These are phyloP conservation scores for Penicillium riverlandense DNA, from an alignment of 495 filamentous ascomycete genomes.

Conservation along the genomic window DNA sequence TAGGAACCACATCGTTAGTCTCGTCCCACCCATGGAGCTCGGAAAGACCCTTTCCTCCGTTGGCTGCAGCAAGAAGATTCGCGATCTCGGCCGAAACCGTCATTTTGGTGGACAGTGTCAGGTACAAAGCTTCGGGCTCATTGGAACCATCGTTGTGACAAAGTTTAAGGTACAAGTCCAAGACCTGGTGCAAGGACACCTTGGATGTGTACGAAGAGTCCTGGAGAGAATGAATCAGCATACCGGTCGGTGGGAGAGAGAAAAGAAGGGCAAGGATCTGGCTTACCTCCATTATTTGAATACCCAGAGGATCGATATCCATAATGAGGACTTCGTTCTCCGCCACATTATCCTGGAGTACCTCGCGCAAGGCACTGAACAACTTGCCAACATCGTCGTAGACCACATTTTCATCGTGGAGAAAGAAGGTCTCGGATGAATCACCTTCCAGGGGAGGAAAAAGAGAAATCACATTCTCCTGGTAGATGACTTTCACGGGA, in stretches of 20 bases:
- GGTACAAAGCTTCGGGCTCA: conserved; percentile 47
- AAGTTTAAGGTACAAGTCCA: conserved; percentile 51
- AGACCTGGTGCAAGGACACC: conserved; percentile 47
- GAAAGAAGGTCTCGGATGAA: conserved; percentile 63
- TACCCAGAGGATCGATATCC: conserved; percentile 57
- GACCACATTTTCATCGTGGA: conserved; percentile 58
- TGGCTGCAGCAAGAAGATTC: conserved; percentile 42
- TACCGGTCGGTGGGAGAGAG: conserved; percentile 3
- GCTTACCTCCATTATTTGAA: conserved; percentile 68
- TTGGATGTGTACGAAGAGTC: conserved; percentile 35
- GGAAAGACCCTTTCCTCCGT: conserved; percentile 53
- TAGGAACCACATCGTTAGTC: conserved; percentile 22
- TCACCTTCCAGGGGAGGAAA: conserved; percentile 61
- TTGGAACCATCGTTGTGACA: conserved; percentile 52
- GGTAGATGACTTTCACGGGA: conserved; percentile 56
- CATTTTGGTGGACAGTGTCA: conserved; percentile 43
- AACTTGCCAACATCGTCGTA: conserved; percentile 51
- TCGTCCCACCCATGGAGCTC: conserved; percentile 38
- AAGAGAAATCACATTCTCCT: conserved; percentile 59
- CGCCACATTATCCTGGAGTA: conserved; percentile 59
- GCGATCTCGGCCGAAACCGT: conserved; percentile 37
- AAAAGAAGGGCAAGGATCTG: background rate
- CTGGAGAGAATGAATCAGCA: conserved; percentile 29
- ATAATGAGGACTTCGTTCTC: conserved; percentile 64
- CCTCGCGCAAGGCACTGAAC: conserved; percentile 55